A percentile compares a stretch with the other conserved stretches of the same genome.
These are phyloP conservation scores for Claviceps digitariae DNA, from an alignment of 2,329 filamentous ascomycete species.

Conservation along the genomic window DNA sequence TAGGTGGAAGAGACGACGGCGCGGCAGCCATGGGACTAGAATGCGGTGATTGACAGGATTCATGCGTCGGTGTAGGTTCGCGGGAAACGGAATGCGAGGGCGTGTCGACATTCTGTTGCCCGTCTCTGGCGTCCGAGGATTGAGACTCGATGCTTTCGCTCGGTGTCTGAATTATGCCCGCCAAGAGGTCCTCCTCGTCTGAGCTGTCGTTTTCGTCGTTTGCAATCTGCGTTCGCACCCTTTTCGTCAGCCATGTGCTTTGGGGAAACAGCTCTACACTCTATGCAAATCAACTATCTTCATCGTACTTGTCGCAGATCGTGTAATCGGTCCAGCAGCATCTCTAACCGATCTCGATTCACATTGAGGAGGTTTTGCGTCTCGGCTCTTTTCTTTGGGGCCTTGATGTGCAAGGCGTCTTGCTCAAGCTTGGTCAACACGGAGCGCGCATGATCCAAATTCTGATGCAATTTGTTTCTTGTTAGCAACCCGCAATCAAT, in stretches of 20 bases:
- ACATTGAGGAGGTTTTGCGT: conserved; percentile 48
- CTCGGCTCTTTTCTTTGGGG: conserved; percentile 43
- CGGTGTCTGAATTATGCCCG: conserved; percentile 39
- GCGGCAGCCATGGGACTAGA: conserved; percentile 6
- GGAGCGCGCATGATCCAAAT: conserved; percentile 56
- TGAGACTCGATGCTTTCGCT: conserved; percentile 36
- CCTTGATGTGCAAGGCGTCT: conserved; percentile 45
- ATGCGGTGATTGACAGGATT: conserved; percentile 5
- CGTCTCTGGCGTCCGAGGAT: conserved; percentile 14
- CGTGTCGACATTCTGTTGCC: conserved; percentile 9
- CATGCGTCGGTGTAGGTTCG: conserved; percentile 2
- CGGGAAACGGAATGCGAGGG: conserved; percentile 7
- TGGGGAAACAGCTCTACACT: not conserved
- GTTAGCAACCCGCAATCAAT: not conserved
- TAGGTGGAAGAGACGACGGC: conserved; percentile 7
- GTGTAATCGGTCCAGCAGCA: conserved; percentile 49
- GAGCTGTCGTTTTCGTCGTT: conserved; percentile 28
- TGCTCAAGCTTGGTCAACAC: conserved; percentile 60
- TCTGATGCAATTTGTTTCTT: conserved; percentile 28
- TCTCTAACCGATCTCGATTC: conserved; percentile 54
- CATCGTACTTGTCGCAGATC: conserved; percentile 50
- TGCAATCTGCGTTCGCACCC: conserved; percentile 15
- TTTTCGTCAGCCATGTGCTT: conserved; percentile 6
- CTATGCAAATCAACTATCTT: not conserved
- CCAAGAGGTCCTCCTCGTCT: conserved; percentile 44